A percentile compares a stretch with the other conserved stretches of the same genome.
These are phyloP conservation scores for Laetiporus sulphureus DNA, from an alignment of 1,284 basidiomycete genomes.

Conservation along the genomic window DNA sequence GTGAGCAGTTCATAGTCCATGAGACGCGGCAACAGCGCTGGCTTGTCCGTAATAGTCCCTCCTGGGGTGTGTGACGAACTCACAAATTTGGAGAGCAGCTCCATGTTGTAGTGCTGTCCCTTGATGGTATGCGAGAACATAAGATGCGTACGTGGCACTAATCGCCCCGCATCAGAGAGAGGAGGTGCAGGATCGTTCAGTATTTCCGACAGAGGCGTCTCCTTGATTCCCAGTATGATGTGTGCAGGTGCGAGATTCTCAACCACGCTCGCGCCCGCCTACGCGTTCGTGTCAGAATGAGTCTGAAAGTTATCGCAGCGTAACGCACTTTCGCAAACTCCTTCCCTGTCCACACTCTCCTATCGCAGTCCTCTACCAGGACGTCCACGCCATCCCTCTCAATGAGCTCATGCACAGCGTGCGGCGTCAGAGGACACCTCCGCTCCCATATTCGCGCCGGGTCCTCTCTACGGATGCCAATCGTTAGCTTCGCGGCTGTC, in stretches of 20 bases:
- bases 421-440: constrained; percentile 77
- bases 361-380: constrained; percentile 68
- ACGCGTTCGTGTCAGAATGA: not conserved
- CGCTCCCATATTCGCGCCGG: constrained; percentile 81
- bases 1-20: constrained; percentile 85
- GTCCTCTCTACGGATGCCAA: constrained; percentile 77
- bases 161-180: constrained; percentile 13
- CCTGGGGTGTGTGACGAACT: constrained; percentile 17
- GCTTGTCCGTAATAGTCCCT: constrained; percentile 1
- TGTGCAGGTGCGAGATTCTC: constrained; percentile 58
- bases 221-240: constrained; percentile 84
- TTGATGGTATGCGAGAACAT: constrained; percentile 93
- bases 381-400: constrained; percentile 54
- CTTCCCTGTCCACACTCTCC: constrained; percentile 62
- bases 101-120: constrained; percentile 80
- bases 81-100: constrained; percentile 66
- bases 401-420: constrained; percentile 58
- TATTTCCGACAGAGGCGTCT: constrained; percentile 66
- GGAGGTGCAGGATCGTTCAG: constrained; percentile 37
- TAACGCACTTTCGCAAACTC: constrained; percentile 60
- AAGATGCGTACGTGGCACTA: constrained; percentile 54
- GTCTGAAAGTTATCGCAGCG: not conserved
- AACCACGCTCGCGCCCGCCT: constrained; percentile 75
- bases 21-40: constrained; percentile 41
- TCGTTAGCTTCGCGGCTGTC: constrained; percentile 26